Evolutionary conservation across 352 stramenopile genomes (phyloP), one percentile per base, ranked within the genome.

Genomic region (Globisporangium spinosum): DNA sequence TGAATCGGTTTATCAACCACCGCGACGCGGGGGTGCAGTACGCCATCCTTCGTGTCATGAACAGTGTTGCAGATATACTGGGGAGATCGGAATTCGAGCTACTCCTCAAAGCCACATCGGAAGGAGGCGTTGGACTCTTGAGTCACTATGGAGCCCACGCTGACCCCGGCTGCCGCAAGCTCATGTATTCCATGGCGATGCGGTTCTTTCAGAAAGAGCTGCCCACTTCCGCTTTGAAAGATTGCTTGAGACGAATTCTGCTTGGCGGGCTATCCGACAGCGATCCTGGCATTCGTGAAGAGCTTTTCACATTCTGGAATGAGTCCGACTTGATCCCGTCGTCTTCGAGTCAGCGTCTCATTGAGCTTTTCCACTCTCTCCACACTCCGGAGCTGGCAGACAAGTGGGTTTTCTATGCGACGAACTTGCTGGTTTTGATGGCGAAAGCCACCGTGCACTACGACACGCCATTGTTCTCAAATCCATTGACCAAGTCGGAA

Each of bases 321-420:
- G 65, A 63, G 5, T 81, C 72, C 0, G 65, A 72, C 0, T 17
- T 78, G 25, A 64, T 85, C 15, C 60, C 55, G 12, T 72, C 68
- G 22, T 76, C 75, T n/a, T 83, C 76, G 40, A 74, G 60, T 35
- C 66, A 72, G 32, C 76, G 82, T 3, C 61, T 95, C 38, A 23
- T 87, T n/a, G 75, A 72, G n/a, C 62, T 95, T 5, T 92, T 90
- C 63, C 51, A 67, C 3, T 57, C 74, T 6, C 73, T 91, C 29
- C 87, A 82, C 34, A 65, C 76, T 7, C 61, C 77, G 9, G 60
- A 78, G 13, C 62, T 83, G 22, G 81, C 80, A 17, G 79, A 93
- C 49, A 74, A 79, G 25, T 95, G 87, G 87, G 65, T 90, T 15
- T 64, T 86, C 0, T 95, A 92, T 45, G 77, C 83, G 2, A 82